Conservation (phyloP, 345 rosid species). For the Odontarrhena argentea region DNA sequence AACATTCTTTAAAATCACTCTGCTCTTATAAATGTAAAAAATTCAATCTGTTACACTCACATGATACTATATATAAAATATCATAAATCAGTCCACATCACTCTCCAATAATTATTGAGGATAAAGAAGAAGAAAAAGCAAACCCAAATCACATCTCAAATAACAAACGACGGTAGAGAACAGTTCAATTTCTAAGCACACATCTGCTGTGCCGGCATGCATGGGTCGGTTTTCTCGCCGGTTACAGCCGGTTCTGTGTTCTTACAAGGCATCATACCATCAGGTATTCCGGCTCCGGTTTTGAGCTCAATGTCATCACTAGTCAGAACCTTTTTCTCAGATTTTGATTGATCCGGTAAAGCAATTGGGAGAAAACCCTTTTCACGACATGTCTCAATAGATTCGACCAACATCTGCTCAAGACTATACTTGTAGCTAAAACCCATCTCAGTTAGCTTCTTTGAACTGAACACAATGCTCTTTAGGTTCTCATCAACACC, state of each 20-base stretch:
- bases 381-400: slow-evolving; percentile 68
- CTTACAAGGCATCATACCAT: slow-evolving; percentile 26
- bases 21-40: background rate
- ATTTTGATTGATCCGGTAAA: slow-evolving; percentile 3
- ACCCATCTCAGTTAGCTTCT: slow-evolving; percentile 71
- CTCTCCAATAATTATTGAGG: background rate
- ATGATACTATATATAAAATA: background rate
- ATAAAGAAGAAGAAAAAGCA: background rate
- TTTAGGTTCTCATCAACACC: slow-evolving; percentile 60
- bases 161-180: background rate
- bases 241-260: slow-evolving; percentile 24
- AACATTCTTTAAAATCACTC: background rate
- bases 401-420: slow-evolving; percentile 72
- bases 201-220: slow-evolving; percentile 30
- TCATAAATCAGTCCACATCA: background rate
- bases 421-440: slow-evolving; percentile 72
- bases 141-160: slow-evolving; percentile 13
- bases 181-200: slow-evolving; percentile 32
- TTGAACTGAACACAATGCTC: slow-evolving; percentile 52
- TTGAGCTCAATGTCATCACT: slow-evolving; percentile 13
- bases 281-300: slow-evolving; percentile 19
- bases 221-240: slow-evolving; percentile 20
- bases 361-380: slow-evolving; percentile 66
- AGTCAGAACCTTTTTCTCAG: slow-evolving; percentile 15
- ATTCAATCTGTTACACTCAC: background rate